phyloP scores from a whole-genome alignment of 2,329 filamentous ascomycete genomes.

The Aspergillus sp. region DNA sequence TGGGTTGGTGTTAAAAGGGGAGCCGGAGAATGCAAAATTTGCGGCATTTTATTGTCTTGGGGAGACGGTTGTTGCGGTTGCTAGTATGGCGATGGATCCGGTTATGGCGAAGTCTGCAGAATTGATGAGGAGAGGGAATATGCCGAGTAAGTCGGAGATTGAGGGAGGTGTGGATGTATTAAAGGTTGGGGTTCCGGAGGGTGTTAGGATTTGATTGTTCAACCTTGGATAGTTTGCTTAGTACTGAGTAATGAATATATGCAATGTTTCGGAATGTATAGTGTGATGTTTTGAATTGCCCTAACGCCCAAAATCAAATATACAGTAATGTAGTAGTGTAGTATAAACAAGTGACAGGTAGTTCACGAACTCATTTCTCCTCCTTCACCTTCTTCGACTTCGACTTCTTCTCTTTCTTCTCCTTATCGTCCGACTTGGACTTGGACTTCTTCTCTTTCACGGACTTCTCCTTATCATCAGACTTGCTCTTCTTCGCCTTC shows the following conservation, averaged over 20 bases:
- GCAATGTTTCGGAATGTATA: no score
- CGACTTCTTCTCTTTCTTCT: constrained; percentile 15
- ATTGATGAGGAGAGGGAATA: constrained; percentile 73
- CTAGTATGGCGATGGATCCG: constrained; percentile 85
- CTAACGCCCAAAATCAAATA: constrained; percentile 14
- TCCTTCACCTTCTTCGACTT: constrained; percentile 18
- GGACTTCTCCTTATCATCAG: constrained; percentile 13
- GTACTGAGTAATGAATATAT: neutral
- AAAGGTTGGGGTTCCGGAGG: constrained; percentile 20
- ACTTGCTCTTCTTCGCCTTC: constrained; percentile 12
- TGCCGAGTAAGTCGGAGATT: constrained; percentile 75
- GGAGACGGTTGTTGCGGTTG: constrained; percentile 81
- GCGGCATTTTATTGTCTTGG: constrained; percentile 83
- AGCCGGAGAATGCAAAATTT: constrained; percentile 71
- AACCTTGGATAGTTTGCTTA: neutral
- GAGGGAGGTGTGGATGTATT: constrained; percentile 45
- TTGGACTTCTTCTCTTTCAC: constrained; percentile 13
- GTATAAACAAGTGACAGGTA: neutral
- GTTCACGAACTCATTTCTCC: neutral
- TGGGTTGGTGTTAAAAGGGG: constrained; percentile 72
- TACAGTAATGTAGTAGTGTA: neutral
- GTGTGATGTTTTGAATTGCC: constrained; percentile 13
- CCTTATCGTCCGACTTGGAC: constrained; percentile 18
- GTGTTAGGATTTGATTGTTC: constrained; percentile 9
- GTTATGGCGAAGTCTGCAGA: constrained; percentile 75